Conservation (phyloP, 352 stramenopile genomes). For the Pythium apleroticum region DNA sequence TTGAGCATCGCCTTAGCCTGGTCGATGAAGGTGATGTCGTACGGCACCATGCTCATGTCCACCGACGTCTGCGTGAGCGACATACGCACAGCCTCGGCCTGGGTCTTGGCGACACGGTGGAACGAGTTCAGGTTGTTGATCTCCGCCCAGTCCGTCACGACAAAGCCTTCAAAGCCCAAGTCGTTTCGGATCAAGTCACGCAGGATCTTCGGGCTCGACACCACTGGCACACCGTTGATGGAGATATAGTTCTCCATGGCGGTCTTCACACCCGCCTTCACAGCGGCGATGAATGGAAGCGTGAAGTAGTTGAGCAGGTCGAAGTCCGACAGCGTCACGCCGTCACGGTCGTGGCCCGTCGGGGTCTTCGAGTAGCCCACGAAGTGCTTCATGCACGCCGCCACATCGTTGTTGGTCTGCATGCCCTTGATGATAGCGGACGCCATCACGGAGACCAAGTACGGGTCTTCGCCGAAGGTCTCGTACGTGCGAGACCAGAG, state of each 20-base stretch:
- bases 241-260: conserved; percentile 95
- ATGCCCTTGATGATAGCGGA: conserved; percentile 43
- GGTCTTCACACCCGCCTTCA: conserved; percentile 80
- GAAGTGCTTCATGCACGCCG: conserved; percentile 90
- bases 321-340: conserved; percentile 71
- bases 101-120: conserved; percentile 47
- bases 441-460: conserved; percentile 55
- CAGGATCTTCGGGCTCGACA: conserved; percentile 75
- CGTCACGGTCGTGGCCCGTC: conserved; percentile 79
- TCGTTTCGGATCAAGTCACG: conserved; percentile 45
- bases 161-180: conserved; percentile 66
- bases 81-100: conserved; percentile 41
- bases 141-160: conserved; percentile 84
- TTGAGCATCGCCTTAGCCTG: conserved; percentile 28
- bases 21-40: conserved; percentile 34
- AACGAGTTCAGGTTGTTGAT: conserved; percentile 68
- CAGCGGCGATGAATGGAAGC: conserved; percentile 76
- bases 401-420: conserved; percentile 33
- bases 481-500: conserved; percentile 76
- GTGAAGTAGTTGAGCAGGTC: conserved; percentile 87
- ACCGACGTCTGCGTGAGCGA: conserved; percentile 60
- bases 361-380: conserved; percentile 87
- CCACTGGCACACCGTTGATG: conserved; percentile 90
- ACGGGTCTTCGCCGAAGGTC: conserved; percentile 85
- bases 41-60: conserved; percentile 83